These are phyloP conservation scores for Colletotrichum tofieldiae DNA, from an alignment of 2,329 filamentous ascomycete species.

Conservation along the genomic window DNA sequence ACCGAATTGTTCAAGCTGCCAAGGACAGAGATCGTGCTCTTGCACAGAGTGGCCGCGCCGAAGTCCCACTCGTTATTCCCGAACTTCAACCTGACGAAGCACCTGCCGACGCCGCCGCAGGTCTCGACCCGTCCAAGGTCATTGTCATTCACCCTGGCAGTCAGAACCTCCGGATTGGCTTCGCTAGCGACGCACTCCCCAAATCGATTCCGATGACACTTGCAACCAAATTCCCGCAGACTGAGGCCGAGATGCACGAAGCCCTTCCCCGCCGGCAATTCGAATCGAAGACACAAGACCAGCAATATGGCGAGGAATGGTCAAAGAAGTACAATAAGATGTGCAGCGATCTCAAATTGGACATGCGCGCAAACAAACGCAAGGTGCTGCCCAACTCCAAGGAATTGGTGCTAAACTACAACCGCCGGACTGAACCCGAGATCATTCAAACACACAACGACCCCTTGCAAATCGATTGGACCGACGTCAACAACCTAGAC, in stretches of 20 bases:
- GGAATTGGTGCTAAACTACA: conserved; percentile 95
- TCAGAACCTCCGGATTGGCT: conserved; percentile 93
- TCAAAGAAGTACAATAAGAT: conserved; percentile 83
- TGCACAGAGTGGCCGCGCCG: conserved; percentile 80
- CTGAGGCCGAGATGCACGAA: conserved; percentile 87
- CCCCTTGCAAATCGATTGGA: conserved; percentile 95
- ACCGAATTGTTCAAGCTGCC: conserved; percentile 86
- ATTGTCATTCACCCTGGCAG: conserved; percentile 97
- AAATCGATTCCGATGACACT: conserved; percentile 96
- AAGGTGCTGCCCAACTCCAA: conserved; percentile 98
- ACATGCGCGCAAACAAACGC: conserved; percentile 94
- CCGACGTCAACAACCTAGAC: conserved; percentile 78
- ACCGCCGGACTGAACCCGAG: conserved; percentile 86
- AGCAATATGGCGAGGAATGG: conserved; percentile 90
- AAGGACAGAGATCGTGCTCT: conserved; percentile 90
- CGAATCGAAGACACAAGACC: conserved; percentile 76
- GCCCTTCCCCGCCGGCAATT: conserved; percentile 81
- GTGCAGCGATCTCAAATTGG: conserved; percentile 88
- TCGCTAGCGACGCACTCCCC: conserved; percentile 95
- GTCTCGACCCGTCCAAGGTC: conserved; percentile 86
- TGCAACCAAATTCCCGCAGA: conserved; percentile 82
- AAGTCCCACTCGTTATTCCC: conserved; percentile 73
- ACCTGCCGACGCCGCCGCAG: conserved; percentile 67
- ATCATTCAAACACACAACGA: conserved; percentile 96
- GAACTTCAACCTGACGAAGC: conserved; percentile 74